Base-by-base conservation (phyloP, 164 flowering plant species). In the Vitis vinifera region DNA sequence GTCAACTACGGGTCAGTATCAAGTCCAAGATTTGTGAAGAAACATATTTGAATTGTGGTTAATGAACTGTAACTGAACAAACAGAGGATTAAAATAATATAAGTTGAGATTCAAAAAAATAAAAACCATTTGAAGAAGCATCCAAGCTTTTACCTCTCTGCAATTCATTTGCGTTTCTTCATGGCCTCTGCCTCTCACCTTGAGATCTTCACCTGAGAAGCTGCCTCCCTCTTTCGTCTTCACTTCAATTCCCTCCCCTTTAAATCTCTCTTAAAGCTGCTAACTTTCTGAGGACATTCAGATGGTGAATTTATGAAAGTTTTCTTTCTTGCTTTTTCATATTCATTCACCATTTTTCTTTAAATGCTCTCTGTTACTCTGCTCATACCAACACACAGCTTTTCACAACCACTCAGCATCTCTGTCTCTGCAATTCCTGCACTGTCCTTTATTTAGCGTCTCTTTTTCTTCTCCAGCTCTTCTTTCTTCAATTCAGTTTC, bases 121-220 rank as follows among this genome's bases (percentile, higher is more conserved):
- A 59, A 29, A 37, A 37, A 37, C 44, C 58, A 64, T 62, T 12
- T 9, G 47, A 74, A 70, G 73, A 65, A 75, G 55, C 74, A 61
- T 59, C 73, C 66, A 49, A 44, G 63, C 63, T 70, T 47, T 74
- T 66, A 60, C 77, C 66, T 31, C 70, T 27, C n/a, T 51, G 2
- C 29, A n/a, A 14, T 62, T 9, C 57, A 64, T 60, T 67, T 68
- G 48, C 51, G n/a, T 48, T 15, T 61, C 63, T 12, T 29, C 51
- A 44, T 55, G 55, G 19, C 62, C 55, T 62, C 48, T 50, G 14
- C 57, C 53, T 55, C 49, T 56, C 51, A 57, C 63, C 68, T 76
- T 76, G 75, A 68, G 71, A 67, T 73, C 76, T 73, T 60, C 61
- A 73, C 67, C 69, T 19, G 29, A 55, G 75, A 72, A 73, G 47